phyloP scores from a whole-genome alignment of 2,329 filamentous ascomycete genomes.

The Aspergillus pseudoglaucus region DNA sequence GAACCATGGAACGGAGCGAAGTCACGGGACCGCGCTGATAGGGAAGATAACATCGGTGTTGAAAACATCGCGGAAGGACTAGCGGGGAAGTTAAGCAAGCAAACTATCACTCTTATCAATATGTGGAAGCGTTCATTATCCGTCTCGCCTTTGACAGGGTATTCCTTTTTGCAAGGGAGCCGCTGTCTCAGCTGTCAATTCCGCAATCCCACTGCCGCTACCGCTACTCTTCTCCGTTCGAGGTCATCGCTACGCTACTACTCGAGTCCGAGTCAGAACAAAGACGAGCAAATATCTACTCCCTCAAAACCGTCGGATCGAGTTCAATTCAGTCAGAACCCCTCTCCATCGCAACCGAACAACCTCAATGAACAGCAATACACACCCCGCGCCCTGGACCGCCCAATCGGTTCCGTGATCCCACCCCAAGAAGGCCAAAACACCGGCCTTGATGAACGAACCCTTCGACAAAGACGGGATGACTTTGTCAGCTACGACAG shows the following conservation, averaged over 20 bases:
- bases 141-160: slow-evolving; percentile 14
- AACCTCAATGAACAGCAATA: slow-evolving; percentile 38
- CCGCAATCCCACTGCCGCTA: slow-evolving; percentile 16
- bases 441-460: slow-evolving; percentile 64
- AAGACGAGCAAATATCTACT: slow-evolving; percentile 4
- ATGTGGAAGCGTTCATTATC: slow-evolving; percentile 26
- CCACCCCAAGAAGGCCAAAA: slow-evolving; percentile 77
- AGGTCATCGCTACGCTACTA: slow-evolving; percentile 23
- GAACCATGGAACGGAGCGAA: slow-evolving; percentile 18
- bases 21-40: slow-evolving; percentile 22
- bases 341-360: slow-evolving; percentile 11
- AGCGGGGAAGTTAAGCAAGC: not conserved
- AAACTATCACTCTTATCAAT: slow-evolving; percentile 2
- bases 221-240: slow-evolving; percentile 12
- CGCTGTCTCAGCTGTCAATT: slow-evolving; percentile 33
- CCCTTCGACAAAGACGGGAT: slow-evolving; percentile 61
- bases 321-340: slow-evolving; percentile 25
- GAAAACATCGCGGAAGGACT: not conserved
- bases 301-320: slow-evolving; percentile 6
- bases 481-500: slow-evolving; percentile 83
- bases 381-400: slow-evolving; percentile 49
- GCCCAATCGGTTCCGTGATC: slow-evolving; percentile 73
- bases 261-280: slow-evolving; percentile 16
- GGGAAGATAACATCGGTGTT: not conserved
- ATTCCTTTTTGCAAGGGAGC: slow-evolving; percentile 18